A percentile compares a stretch with the other conserved stretches of the same genome.
Evolutionary conservation across 2,329 filamentous ascomycete species (phyloP).

Genomic region (Aspergillus sclerotialis): DNA sequence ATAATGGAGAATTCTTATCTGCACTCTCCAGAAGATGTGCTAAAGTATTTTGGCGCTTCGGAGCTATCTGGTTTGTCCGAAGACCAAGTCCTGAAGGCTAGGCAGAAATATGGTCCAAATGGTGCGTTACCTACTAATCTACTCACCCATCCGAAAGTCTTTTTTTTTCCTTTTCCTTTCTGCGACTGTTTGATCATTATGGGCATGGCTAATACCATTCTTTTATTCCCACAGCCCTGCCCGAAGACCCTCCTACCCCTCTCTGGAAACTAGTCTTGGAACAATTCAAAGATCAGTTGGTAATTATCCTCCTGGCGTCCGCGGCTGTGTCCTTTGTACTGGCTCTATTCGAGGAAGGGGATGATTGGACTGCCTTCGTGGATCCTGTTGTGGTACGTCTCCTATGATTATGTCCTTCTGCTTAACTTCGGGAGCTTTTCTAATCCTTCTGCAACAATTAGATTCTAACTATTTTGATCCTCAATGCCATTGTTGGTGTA

Average conservation of each 20-base stretch:
- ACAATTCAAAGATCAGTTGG: slow-evolving; percentile 98
- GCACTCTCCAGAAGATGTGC: slow-evolving; percentile 42
- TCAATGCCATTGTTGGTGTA: slow-evolving; percentile 95
- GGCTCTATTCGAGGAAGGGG: slow-evolving; percentile 85
- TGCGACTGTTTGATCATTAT: no score
- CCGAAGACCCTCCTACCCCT: slow-evolving; percentile 90
- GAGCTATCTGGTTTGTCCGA: slow-evolving; percentile 46
- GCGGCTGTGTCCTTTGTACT: slow-evolving; percentile 90
- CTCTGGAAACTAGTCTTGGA: slow-evolving; percentile 95
- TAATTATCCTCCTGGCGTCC: slow-evolving; percentile 87
- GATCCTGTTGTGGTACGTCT: slow-evolving; percentile 82
- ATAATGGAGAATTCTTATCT: slow-evolving; percentile 50
- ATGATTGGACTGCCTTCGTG: slow-evolving; percentile 95
- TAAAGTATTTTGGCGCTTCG: slow-evolving; percentile 46
- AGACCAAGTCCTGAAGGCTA: slow-evolving; percentile 39
- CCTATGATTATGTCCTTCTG: neutral
- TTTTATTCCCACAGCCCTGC: slow-evolving; percentile 49
- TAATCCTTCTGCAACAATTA: slow-evolving; percentile 29
- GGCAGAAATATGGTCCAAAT: slow-evolving; percentile 48
- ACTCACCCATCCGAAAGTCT: neutral
- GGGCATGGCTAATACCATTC: neutral
- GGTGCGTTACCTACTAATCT: slow-evolving; percentile 43
- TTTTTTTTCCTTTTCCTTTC: neutral
- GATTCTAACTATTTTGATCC: slow-evolving; percentile 93
- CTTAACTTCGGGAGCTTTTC: slow-evolving; percentile 4